Base-by-base conservation (phyloP, 176 grass and related monocot genomes). In the Neostapfia colusana region DNA sequence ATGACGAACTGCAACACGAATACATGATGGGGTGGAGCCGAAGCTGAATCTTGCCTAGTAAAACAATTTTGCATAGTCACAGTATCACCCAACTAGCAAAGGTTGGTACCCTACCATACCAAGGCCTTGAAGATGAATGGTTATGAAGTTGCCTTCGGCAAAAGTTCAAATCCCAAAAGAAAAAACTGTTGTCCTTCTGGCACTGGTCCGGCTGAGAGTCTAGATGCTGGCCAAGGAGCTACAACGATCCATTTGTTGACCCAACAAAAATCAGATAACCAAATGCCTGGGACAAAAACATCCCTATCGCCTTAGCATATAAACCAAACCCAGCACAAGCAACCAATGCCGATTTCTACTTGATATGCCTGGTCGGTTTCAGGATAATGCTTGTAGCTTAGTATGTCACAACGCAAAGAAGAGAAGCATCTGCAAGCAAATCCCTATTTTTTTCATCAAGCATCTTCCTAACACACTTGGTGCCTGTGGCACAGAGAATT, bases 401-500 rank as follows among this genome's bases (percentile, higher is more conserved):
- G 31, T 31, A 61, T 69, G 64, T 81, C 64, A 75, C 46, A 45
- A 53, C 45, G 64, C 10, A 46, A 76, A 55, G 31, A 31, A 74
- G 7, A 23, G 84, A 51, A 75, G 63, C 76, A 75, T 69, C 64
- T 50, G 53, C 65, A 63, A 62, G 73, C 34, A 34, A 77, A n/a
- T 20, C 27, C 11, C 23, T 25, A 1, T 31, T 31, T 31, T 31
- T 31, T n/a, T 35, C 12, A 34, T 35, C 55, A 57, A 79, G 75
- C 77, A 86, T 80, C 51, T 88, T 80, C 76, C 70, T 80, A 70
- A 20, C 45, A 71, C 76, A 81, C 76, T 48, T 70, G 68, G 20
- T 57, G 45, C 21, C 54, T 57, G n/a, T 57, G 9, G n/a, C 21
- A 58, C 44, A 53, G 18, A 44, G 18, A 76, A 63, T 42, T 65